A percentile compares a stretch with the other conserved stretches of the same genome.
Evolutionary conservation across 108 stramenopile species (phyloP).

Genomic region (Conticribra weissflogii): DNA sequence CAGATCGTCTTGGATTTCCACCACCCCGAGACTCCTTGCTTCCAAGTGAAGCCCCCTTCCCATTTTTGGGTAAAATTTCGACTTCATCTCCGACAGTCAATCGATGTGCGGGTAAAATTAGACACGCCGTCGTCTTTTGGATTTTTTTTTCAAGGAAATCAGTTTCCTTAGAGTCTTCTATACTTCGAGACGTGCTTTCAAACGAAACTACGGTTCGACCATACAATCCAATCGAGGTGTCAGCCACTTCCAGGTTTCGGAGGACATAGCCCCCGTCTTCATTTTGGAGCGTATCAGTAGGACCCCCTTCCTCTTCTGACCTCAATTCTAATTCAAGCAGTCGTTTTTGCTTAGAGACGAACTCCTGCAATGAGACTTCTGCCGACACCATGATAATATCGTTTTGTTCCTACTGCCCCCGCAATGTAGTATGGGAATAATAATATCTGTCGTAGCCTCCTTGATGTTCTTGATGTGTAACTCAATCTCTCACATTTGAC

Average conservation of each 20-base stretch:
- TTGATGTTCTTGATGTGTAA: too few relatives aligned
- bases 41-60: slow-evolving; percentile 8
- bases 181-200: slow-evolving; percentile 11
- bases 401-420: too few relatives aligned
- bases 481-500: too few relatives aligned
- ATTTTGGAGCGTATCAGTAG: slow-evolving; percentile 1
- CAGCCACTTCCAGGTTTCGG: slow-evolving; percentile 54
- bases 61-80: slow-evolving; percentile 66
- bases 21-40: slow-evolving; percentile 1
- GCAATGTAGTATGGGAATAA: too few relatives aligned
- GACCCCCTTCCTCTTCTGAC: slow-evolving; percentile 40
- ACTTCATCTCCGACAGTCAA: slow-evolving; percentile 90
- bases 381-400: slow-evolving; percentile 43
- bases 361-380: slow-evolving; percentile 54
- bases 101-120: slow-evolving; percentile 71
- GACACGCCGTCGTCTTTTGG: slow-evolving; percentile 2
- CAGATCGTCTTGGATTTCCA: slow-evolving; percentile 30
- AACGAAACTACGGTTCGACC: slow-evolving; percentile 79
- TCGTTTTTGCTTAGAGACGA: slow-evolving; percentile 68
- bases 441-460: too few relatives aligned
- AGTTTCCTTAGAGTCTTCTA: neutral
- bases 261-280: slow-evolving; percentile 53
- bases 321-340: slow-evolving; percentile 72
- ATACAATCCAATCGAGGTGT: slow-evolving; percentile 78
- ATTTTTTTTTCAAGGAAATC: neutral